Evolutionary conservation across 345 rosid species (phyloP).

Genomic region (Citrus trifoliata): DNA sequence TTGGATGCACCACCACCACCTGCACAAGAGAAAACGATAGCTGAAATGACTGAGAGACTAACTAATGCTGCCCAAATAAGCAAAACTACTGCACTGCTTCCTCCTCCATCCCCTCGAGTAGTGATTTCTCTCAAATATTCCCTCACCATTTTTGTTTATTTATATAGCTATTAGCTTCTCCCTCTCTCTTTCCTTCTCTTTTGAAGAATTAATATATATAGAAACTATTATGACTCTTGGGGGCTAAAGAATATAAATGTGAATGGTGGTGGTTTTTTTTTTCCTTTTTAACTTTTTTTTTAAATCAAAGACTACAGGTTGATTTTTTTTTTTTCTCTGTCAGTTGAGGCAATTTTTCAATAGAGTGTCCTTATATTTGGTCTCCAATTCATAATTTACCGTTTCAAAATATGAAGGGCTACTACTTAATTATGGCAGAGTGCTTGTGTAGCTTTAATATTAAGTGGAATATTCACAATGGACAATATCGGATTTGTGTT

Average conservation of each 20-base stretch:
- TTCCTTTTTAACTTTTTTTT: too few species aligned
- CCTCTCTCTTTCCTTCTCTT: neutral
- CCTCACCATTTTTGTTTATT: constrained; percentile 26
- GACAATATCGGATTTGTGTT: constrained; percentile 1
- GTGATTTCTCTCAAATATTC: constrained; percentile 17
- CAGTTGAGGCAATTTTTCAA: neutral
- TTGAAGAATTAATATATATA: neutral
- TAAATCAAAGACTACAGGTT: too few species aligned
- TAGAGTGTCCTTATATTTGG: neutral
- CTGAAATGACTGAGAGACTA: constrained; percentile 28
- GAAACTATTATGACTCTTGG: neutral
- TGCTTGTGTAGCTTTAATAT: neutral
- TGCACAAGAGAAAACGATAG: constrained; percentile 45
- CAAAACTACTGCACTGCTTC: constrained; percentile 2
- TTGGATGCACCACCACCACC: constrained; percentile 42
- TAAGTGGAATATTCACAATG: constrained; percentile 7
- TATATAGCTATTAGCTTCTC: neutral
- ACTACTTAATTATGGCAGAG: neutral
- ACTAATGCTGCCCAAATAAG: constrained; percentile 34
- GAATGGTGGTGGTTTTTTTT: neutral
- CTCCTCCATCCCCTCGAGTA: neutral
- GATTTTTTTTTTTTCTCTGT: too few species aligned
- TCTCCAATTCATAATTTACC: neutral
- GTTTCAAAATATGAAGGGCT: constrained; percentile 2
- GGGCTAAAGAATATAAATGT: neutral